Percentiles rank a stretch among this genome's conserved stretches.
Conservation (phyloP, 306 rosid genomes). For the Abrus precatorius region DNA sequence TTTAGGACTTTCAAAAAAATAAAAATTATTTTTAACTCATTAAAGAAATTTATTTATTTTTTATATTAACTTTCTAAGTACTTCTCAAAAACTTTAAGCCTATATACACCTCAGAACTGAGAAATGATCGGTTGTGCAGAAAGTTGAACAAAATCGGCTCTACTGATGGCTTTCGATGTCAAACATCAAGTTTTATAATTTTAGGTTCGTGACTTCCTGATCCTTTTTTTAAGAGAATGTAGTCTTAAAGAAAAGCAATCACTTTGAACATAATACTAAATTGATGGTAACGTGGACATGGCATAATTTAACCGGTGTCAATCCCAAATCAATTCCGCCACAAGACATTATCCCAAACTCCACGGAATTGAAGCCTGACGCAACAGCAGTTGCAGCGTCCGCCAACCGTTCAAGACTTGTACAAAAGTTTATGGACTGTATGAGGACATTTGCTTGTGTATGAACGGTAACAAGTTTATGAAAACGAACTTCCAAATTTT, state of each 20-base stretch:
- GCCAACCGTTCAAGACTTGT: neutral
- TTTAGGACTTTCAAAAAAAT: no score
- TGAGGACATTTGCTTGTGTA: neutral
- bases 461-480: neutral
- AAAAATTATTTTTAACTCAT: no score
- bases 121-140: no score
- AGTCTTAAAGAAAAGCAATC: neutral
- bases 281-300: neutral
- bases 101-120: no score
- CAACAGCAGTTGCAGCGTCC: neutral
- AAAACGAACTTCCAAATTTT: constrained; percentile 27
- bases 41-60: no score
- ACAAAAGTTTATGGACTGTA: neutral
- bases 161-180: neutral
- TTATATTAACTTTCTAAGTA: no score
- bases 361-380: neutral
- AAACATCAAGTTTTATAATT: neutral
- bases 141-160: neutral
- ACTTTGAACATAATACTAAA: neutral
- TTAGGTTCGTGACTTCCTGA: neutral
- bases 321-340: neutral
- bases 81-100: no score
- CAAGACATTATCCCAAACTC: neutral
- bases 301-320: neutral
- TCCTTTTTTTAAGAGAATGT: neutral